Conservation (phyloP, 1,284 basidiomycete species). For the Gymnopus androsaceus region DNA sequence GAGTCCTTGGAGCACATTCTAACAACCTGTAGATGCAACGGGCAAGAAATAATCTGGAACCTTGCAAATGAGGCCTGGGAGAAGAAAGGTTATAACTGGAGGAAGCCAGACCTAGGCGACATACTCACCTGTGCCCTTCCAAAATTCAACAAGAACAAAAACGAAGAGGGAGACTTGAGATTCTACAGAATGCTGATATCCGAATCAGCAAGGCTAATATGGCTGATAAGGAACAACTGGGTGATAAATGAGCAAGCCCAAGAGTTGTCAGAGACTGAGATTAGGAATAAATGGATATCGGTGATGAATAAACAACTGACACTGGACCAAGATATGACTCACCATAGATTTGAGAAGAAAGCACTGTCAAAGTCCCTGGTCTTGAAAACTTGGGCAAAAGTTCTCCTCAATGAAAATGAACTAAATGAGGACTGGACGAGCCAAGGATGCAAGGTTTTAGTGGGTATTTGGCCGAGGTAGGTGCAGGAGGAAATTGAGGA, state of each 20-base stretch:
- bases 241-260: constrained; percentile 1
- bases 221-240: constrained; percentile 11
- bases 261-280: neutral
- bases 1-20: constrained; percentile 34
- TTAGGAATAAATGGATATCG: constrained; percentile 12
- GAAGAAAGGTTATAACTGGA: constrained; percentile 2
- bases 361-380: constrained; percentile 10
- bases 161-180: constrained; percentile 1
- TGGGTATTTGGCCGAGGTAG: constrained; percentile 19
- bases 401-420: constrained; percentile 11
- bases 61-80: constrained; percentile 18
- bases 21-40: constrained; percentile 22
- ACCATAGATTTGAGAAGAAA: constrained; percentile 16
- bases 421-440: constrained; percentile 20
- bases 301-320: constrained; percentile 14
- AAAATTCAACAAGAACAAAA: neutral
- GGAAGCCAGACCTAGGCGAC: neutral
- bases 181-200: constrained; percentile 31
- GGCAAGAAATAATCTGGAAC: constrained; percentile 24
- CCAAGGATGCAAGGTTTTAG: constrained; percentile 22
- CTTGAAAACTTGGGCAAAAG: constrained; percentile 14
- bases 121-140: constrained; percentile 16
- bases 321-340: constrained; percentile 15
- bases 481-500: neutral
- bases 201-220: constrained; percentile 32